These are phyloP conservation scores for Vanderwaltozyma verrucispora DNA, from an alignment of 805 yeast genomes.

Conservation along the genomic window DNA sequence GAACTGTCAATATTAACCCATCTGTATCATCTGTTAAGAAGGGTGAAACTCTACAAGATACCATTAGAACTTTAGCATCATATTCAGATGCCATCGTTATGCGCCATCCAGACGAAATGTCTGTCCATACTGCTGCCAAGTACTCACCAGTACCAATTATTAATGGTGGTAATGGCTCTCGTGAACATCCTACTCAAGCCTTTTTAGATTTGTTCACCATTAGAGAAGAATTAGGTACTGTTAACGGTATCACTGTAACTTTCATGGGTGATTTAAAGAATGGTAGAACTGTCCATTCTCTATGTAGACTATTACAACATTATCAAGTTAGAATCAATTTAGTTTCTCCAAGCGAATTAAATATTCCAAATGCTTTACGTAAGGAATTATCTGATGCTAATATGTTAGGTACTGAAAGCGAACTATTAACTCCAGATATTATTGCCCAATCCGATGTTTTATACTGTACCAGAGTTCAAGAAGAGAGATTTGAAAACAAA, in stretches of 20 bases:
- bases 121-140: constrained; percentile 90
- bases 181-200: constrained; percentile 99
- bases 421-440: constrained; percentile 71
- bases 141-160: constrained; percentile 95
- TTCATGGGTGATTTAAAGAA: constrained; percentile 98
- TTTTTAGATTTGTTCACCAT: constrained; percentile 94
- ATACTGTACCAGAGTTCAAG: constrained; percentile 97
- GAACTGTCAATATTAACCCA: constrained; percentile 81
- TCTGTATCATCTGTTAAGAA: constrained; percentile 90
- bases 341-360: constrained; percentile 82
- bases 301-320: constrained; percentile 79
- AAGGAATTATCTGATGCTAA: constrained; percentile 55
- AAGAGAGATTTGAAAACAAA: constrained; percentile 78
- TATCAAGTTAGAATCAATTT: constrained; percentile 90
- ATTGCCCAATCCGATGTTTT: constrained; percentile 87
- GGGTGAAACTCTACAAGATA: constrained; percentile 97
- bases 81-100: constrained; percentile 95
- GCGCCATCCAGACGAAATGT: constrained; percentile 90
- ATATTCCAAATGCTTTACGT: constrained; percentile 66
- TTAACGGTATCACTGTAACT: constrained; percentile 94
- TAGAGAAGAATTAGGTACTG: constrained; percentile 98
- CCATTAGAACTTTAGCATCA: constrained; percentile 87
- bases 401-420: constrained; percentile 64
- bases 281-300: constrained; percentile 97
- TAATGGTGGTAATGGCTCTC: constrained; percentile 96